Conservation (phyloP, 2,329 filamentous ascomycete species). For the Ophiocordyceps camponoti-leonardi region DNA sequence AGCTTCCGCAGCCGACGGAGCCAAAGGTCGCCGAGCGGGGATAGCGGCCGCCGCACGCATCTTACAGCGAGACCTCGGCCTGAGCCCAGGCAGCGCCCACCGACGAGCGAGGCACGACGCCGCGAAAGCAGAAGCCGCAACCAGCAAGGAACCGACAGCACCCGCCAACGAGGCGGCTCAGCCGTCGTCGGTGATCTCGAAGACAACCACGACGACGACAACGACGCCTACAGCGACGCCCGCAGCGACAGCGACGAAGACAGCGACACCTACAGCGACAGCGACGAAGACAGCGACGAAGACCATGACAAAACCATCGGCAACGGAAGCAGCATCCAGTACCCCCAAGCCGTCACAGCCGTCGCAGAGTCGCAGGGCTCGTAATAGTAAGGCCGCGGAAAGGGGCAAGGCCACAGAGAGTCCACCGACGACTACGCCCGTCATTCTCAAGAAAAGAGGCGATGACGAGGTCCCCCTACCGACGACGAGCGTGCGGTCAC, state of each 20-base stretch:
- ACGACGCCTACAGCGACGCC: too few species aligned
- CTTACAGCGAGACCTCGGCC: conserved; percentile 46
- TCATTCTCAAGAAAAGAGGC: conserved; percentile 25
- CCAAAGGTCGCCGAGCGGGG: conserved; percentile 40
- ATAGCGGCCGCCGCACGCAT: conserved; percentile 48
- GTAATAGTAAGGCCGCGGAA: conserved; percentile 20
- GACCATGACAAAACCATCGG: too few species aligned
- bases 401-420: conserved; percentile 20
- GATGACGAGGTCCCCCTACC: conserved; percentile 10
- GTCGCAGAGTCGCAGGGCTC: conserved; percentile 11
- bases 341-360: conserved; percentile 5
- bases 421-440: conserved; percentile 14
- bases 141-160: conserved; percentile 15
- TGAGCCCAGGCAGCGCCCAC: conserved; percentile 45
- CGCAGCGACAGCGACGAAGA: too few species aligned
- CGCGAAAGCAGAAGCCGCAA: conserved; percentile 33
- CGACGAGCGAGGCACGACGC: conserved; percentile 41
- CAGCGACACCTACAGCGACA: too few species aligned
- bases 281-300: too few species aligned
- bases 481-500: conserved; percentile 4
- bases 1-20: conserved; percentile 15
- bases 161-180: conserved; percentile 5
- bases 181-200: conserved; percentile 5
- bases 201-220: too few species aligned
- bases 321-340: conserved; percentile 2